A percentile compares a stretch with the other conserved stretches of the same genome.
Conservation (phyloP, 2,329 filamentous ascomycete species). For the Penicillium rolfsii region DNA sequence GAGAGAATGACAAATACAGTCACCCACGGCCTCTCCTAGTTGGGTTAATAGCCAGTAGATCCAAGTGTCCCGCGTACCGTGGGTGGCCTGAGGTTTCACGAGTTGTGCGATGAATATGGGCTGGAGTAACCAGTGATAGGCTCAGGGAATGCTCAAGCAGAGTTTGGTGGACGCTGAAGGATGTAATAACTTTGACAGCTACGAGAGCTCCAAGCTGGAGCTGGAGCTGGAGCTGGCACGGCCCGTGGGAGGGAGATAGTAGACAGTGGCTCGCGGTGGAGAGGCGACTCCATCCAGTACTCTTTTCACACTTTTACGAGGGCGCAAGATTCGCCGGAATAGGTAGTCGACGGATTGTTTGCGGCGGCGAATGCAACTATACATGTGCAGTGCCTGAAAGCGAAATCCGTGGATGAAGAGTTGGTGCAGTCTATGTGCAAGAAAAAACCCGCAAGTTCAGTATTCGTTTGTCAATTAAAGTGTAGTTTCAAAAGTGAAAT, state of each 20-base stretch:
- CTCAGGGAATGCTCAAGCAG: background rate
- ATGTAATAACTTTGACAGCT: background rate
- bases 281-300: background rate
- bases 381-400: background rate
- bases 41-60: background rate
- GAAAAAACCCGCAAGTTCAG: background rate
- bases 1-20: no score
- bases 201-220: constrained; percentile 6
- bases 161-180: background rate
- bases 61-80: background rate
- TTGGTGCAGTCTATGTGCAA: background rate
- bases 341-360: constrained; percentile 9
- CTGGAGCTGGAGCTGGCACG: constrained; percentile 18
- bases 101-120: background rate
- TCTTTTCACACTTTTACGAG: background rate
- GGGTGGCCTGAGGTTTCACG: constrained; percentile 1
- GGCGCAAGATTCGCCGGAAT: constrained; percentile 6
- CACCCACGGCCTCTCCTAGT: background rate
- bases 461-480: background rate
- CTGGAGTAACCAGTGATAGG: background rate
- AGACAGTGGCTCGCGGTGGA: constrained; percentile 5
- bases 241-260: constrained; percentile 14
- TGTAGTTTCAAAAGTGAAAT: constrained; percentile 4
- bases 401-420: background rate
- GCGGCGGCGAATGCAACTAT: constrained; percentile 13